Conservation (phyloP, 1,139 yeast genomes). For the Trichomonascaceae sp. region DNA sequence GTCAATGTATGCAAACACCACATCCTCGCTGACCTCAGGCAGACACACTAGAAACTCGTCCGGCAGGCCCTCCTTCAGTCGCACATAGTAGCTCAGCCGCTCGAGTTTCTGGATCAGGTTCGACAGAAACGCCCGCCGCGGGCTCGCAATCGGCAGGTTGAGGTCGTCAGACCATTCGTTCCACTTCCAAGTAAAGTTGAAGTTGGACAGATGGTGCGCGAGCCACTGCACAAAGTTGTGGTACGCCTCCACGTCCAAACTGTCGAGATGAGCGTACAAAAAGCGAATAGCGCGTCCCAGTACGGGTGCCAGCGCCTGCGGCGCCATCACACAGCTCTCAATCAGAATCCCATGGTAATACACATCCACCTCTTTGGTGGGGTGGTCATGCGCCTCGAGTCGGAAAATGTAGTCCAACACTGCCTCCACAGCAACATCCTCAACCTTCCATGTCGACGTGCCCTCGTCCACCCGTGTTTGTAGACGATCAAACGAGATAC, state of each 20-base stretch:
- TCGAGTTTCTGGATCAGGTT: constrained; percentile 77
- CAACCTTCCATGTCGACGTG: constrained; percentile 68
- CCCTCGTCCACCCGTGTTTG: constrained; percentile 26
- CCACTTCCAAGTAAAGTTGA: constrained; percentile 98
- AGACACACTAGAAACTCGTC: constrained; percentile 56
- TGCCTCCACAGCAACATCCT: constrained; percentile 79
- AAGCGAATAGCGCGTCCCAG: constrained; percentile 88
- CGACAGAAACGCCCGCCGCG: constrained; percentile 59
- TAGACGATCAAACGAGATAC: constrained; percentile 67
- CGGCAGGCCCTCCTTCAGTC: constrained; percentile 66
- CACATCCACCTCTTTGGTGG: constrained; percentile 30
- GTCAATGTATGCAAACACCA: constrained; percentile 30
- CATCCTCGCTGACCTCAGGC: constrained; percentile 31
- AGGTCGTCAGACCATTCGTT: constrained; percentile 56
- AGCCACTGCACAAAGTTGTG: constrained; percentile 82
- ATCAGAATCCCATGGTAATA: constrained; percentile 82
- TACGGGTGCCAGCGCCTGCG: constrained; percentile 88
- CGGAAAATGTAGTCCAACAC: constrained; percentile 66
- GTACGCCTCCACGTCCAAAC: constrained; percentile 64
- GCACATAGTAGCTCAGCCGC: constrained; percentile 56
- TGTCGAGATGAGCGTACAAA: constrained; percentile 54
- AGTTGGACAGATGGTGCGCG: constrained; percentile 83
- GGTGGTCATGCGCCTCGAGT: constrained; percentile 54
- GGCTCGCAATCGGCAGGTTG: constrained; percentile 40
- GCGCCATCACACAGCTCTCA: constrained; percentile 76